These are phyloP conservation scores for Diversispora epigaea DNA, from an alignment of 192 early-diverging fungal genomes.

Conservation along the genomic window DNA sequence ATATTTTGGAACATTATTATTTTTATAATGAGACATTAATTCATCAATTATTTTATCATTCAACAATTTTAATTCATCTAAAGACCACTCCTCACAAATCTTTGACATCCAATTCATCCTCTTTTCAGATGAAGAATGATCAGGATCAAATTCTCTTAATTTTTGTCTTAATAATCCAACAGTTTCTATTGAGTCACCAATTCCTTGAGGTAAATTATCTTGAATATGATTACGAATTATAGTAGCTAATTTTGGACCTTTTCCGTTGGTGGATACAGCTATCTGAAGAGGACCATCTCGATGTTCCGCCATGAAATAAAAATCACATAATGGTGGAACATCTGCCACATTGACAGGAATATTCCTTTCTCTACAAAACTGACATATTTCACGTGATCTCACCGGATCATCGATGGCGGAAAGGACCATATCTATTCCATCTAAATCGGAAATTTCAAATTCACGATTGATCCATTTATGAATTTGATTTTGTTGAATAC, in stretches of 20 bases:
- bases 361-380: conserved; percentile 57
- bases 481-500: conserved; percentile 60
- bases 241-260: conserved; percentile 86
- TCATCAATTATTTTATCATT: conserved; percentile 59
- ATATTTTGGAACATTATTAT: conserved; percentile 32
- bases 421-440: conserved; percentile 62
- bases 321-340: conserved; percentile 87
- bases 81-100: conserved; percentile 82
- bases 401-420: conserved; percentile 74
- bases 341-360: conserved; percentile 94
- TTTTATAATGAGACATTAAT: conserved; percentile 64
- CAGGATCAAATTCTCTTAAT: conserved; percentile 64
- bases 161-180: conserved; percentile 65
- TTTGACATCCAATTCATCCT: conserved; percentile 84
- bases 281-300: conserved; percentile 85
- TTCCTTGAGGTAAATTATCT: conserved; percentile 55
- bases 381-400: conserved; percentile 67
- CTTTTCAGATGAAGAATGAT: conserved; percentile 59
- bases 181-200: conserved; percentile 70
- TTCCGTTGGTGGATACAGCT: conserved; percentile 84
- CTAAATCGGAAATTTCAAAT: conserved; percentile 56
- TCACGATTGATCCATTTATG: conserved; percentile 47
- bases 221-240: conserved; percentile 72
- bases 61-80: conserved; percentile 68
- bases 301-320: conserved; percentile 88